These are phyloP conservation scores for Camellia oleifera DNA, from an alignment of 179 eudicot genomes.

Conservation along the genomic window DNA sequence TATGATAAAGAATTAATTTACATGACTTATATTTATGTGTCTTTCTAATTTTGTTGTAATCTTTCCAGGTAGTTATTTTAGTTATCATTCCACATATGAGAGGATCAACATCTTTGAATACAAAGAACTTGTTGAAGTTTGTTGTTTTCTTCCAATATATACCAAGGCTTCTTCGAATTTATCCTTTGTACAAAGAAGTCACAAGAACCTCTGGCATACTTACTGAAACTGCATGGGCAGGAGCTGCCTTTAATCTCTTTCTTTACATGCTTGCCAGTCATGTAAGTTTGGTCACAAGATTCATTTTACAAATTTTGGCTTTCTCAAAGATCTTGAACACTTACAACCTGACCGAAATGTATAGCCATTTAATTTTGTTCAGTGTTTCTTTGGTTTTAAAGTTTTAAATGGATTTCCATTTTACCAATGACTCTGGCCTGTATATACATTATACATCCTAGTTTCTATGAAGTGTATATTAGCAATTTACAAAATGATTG, in stretches of 20 bases:
- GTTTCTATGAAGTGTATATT: background rate
- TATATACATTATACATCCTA: background rate
- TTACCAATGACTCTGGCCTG: background rate
- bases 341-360: background rate
- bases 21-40: background rate
- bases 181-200: slow-evolving; percentile 70
- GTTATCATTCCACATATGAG: slow-evolving; percentile 38
- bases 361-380: background rate
- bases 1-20: background rate
- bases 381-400: background rate
- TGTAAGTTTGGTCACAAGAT: slow-evolving; percentile 44
- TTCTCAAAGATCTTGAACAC: background rate
- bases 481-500: background rate
- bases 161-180: slow-evolving; percentile 62
- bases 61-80: slow-evolving; percentile 52
- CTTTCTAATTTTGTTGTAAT: background rate
- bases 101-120: slow-evolving; percentile 51
- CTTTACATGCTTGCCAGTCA: slow-evolving; percentile 93
- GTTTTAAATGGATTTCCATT: background rate
- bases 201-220: slow-evolving; percentile 77
- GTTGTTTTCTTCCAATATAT: slow-evolving; percentile 57
- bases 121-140: slow-evolving; percentile 56
- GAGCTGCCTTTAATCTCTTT: slow-evolving; percentile 75
- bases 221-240: slow-evolving; percentile 86
- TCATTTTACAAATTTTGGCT: background rate